Evolutionary conservation across 257 asterid species (phyloP).

Genomic region (Ehretia macrophylla): DNA sequence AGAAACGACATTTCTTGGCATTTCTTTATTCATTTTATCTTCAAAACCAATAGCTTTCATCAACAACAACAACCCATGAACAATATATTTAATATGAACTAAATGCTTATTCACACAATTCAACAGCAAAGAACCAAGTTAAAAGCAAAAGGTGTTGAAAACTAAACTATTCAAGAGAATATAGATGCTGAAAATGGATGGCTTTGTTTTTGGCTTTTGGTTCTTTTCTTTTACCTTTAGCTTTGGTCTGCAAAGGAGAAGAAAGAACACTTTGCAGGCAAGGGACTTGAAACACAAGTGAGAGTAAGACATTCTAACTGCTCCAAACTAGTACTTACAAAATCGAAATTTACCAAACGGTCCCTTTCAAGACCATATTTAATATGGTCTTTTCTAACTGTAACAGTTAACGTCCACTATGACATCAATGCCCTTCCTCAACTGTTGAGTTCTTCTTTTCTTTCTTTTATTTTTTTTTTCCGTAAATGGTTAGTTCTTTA

Average conservation of each 20-base stretch:
- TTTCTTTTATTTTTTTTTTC: no score
- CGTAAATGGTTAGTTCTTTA: no score
- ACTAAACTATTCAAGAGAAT: slow-evolving; percentile 1
- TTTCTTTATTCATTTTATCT: slow-evolving; percentile 7
- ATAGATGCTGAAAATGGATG: background rate
- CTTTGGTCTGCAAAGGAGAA: slow-evolving; percentile 20
- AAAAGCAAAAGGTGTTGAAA: slow-evolving; percentile 8
- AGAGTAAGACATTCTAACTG: slow-evolving; percentile 60
- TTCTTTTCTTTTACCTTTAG: slow-evolving; percentile 38
- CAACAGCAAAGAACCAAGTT: slow-evolving; percentile 2
- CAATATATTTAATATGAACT: background rate
- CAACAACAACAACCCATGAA: slow-evolving; percentile 25
- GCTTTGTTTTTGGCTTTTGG: background rate
- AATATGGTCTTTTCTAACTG: slow-evolving; percentile 7
- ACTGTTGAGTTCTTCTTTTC: no score
- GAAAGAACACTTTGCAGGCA: slow-evolving; percentile 78
- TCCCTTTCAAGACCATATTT: slow-evolving; percentile 41
- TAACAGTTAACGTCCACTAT: background rate
- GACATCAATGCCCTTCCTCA: slow-evolving; percentile 10
- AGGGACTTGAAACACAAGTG: slow-evolving; percentile 76
- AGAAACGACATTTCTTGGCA: slow-evolving; percentile 50
- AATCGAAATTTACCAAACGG: slow-evolving; percentile 47
- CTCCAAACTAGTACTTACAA: slow-evolving; percentile 7
- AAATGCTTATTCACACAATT: slow-evolving; percentile 23
- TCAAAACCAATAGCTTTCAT: background rate